Percentiles rank a stretch among this genome's conserved stretches.
Evolutionary conservation across 2,329 filamentous ascomycete genomes (phyloP).

Genomic region (Amauroascus niger): DNA sequence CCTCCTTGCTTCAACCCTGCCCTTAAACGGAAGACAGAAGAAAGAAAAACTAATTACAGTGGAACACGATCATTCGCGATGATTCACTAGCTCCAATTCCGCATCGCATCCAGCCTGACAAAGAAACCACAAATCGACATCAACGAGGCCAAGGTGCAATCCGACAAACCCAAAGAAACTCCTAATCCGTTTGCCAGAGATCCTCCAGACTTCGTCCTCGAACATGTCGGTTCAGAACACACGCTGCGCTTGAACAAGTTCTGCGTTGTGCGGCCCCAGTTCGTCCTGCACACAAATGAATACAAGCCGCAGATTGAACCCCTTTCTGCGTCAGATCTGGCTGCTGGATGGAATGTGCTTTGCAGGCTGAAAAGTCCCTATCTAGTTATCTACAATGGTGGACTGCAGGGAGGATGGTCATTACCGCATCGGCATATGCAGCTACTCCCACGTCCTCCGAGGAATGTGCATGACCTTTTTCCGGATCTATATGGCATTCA

Average conservation of each 20-base stretch:
- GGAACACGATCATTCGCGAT: constrained; percentile 1
- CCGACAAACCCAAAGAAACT: background rate
- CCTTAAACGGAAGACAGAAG: background rate
- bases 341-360: constrained; percentile 16
- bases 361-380: constrained; percentile 13
- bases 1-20: background rate
- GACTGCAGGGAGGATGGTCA: constrained; percentile 17
- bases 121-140: constrained; percentile 17
- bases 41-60: constrained; percentile 8
- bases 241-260: constrained; percentile 21
- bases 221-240: constrained; percentile 15
- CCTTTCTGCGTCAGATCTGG: constrained; percentile 15
- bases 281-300: constrained; percentile 19
- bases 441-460: constrained; percentile 14
- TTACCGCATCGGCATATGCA: constrained; percentile 18
- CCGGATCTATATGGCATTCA: constrained; percentile 17
- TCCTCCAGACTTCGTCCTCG: constrained; percentile 19
- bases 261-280: constrained; percentile 18
- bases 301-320: constrained; percentile 19
- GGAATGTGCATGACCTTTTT: constrained; percentile 15
- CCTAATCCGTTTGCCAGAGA: constrained; percentile 15
- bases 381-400: constrained; percentile 17
- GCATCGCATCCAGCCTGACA: constrained; percentile 16
- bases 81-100: constrained; percentile 17
- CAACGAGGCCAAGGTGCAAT: constrained; percentile 12